Evolutionary conservation across 2,329 filamentous ascomycete genomes (phyloP), one percentile per base, ranked within the genome.

Genomic region (Sclerotiophoma versabilis): DNA sequence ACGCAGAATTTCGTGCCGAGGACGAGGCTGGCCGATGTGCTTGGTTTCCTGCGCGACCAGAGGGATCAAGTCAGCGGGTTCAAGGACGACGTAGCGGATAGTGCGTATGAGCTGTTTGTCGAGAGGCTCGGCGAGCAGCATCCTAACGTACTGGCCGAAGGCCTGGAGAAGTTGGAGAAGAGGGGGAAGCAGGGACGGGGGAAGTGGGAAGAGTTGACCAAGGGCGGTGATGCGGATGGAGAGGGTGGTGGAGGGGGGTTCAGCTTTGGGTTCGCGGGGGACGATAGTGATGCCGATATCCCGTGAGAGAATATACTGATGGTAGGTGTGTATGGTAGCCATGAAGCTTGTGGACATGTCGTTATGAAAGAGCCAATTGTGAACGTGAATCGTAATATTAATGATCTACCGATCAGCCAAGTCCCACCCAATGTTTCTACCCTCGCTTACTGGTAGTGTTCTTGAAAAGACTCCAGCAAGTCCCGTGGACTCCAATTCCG

Each of bases 1-100:
- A 98, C 93, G 7, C 93, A 98, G 73, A 98, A 98, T 72, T 97
- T 98, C 70, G 91, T 98, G 11, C 93, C 95, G 0, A 75, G 77
- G 32, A 86, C 86, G 4, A 89, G 93, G 66, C 76, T 97, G 2
- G 80, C 83, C 0, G 86, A 91, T 36, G 92, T 92, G 0, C 75
- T 98, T 46, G 84, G 84, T 1, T 98, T 98, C 65, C 75, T 98
- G 65, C 84, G 84, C 45, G 88, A 96, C 71, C 92, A 92, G 74
- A 78, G 89, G 2, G 89, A 93, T 54, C 92, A 96, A 70, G 87
- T 97, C 2, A 95, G 91, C 20, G 93, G 95, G 0, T 98, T 98
- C 71, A 84, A 83, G 42, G 85, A 85, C 26, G 83, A 87, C 12
- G 81, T 96, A 2, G 77, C 79, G 7, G 87, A 93, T 72, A 88